phyloP scores from a whole-genome alignment of 2,329 filamentous ascomycete species.

The Colletotrichum zoysiae region DNA sequence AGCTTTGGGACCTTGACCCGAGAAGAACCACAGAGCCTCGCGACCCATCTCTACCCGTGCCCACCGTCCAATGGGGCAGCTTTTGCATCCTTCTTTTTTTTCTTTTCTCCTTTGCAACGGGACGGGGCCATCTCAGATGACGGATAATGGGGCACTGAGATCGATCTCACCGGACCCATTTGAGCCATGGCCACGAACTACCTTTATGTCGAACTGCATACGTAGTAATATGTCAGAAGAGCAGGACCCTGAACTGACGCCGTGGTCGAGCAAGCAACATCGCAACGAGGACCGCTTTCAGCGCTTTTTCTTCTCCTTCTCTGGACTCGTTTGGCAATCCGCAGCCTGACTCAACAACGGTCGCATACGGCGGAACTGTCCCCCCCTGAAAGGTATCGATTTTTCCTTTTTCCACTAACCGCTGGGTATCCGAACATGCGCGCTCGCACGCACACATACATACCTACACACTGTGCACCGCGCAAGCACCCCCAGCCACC shows the following conservation, averaged over 20 bases:
- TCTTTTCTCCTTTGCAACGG: constrained; percentile 21
- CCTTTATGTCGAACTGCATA: constrained; percentile 6
- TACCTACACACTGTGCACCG: neutral
- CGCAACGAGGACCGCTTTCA: neutral
- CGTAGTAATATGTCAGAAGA: constrained; percentile 3
- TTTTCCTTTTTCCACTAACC: constrained; percentile 10
- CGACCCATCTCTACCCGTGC: constrained; percentile 40
- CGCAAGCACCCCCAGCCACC: constrained; percentile 30
- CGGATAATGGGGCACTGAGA: constrained; percentile 40
- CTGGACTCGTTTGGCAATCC: constrained; percentile 10
- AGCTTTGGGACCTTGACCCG: constrained; percentile 23
- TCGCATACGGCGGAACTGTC: constrained; percentile 27
- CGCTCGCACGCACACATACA: neutral
- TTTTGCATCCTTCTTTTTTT: constrained; percentile 12
- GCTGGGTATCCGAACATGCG: neutral
- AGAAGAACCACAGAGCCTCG: constrained; percentile 36
- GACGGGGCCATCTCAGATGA: constrained; percentile 40
- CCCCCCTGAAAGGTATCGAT: constrained; percentile 15
- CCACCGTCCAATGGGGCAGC: constrained; percentile 35
- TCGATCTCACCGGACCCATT: constrained; percentile 40
- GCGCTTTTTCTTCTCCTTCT: neutral
- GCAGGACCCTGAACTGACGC: neutral
- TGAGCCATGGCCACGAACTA: constrained; percentile 31
- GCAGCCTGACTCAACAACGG: constrained; percentile 23
- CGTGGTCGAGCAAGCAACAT: neutral